These are phyloP conservation scores for Bretschneidera sinensis DNA, from an alignment of 345 rosid genomes.

Conservation along the genomic window DNA sequence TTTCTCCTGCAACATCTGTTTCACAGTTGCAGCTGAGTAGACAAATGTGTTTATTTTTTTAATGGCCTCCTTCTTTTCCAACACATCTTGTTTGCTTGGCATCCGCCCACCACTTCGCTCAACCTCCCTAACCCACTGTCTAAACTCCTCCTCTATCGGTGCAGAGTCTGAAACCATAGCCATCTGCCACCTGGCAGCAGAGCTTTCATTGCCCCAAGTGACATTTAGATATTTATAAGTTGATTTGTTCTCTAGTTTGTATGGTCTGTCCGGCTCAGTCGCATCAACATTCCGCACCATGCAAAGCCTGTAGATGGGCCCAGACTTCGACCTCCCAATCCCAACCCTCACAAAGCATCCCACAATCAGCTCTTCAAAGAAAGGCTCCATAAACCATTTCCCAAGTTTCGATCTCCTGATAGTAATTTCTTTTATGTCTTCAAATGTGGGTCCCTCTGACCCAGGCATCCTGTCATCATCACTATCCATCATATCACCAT, in stretches of 20 bases:
- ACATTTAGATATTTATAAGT: conserved; percentile 85
- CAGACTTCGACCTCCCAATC: conserved; percentile 73
- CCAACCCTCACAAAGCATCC: conserved; percentile 98
- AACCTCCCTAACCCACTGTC: conserved; percentile 83
- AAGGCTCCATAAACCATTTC: conserved; percentile 98
- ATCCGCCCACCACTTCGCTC: conserved; percentile 78
- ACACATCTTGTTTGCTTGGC: conserved; percentile 76
- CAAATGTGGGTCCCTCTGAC: conserved; percentile 58
- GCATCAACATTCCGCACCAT: conserved; percentile 90
- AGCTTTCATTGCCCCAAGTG: conserved; percentile 80
- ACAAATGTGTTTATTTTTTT: conserved; percentile 64
- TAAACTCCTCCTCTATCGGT: conserved; percentile 87
- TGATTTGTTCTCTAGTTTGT: conserved; percentile 80
- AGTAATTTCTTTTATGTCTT: conserved; percentile 80
- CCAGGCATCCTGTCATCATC: conserved; percentile 74
- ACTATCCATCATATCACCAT: conserved; percentile 85
- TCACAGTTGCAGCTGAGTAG: conserved; percentile 90
- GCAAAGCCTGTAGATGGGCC: conserved; percentile 84
- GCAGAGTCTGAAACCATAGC: conserved; percentile 94
- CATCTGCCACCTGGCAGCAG: conserved; percentile 99
- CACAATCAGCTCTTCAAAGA: conserved; percentile 92
- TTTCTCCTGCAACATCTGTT: conserved; percentile 98
- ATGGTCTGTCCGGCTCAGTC: conserved; percentile 65
- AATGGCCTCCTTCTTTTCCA: conserved; percentile 84
- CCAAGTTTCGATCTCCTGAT: conserved; percentile 87